These are phyloP conservation scores for Limtongia smithiae DNA, from an alignment of 805 yeast species.

Conservation along the genomic window DNA sequence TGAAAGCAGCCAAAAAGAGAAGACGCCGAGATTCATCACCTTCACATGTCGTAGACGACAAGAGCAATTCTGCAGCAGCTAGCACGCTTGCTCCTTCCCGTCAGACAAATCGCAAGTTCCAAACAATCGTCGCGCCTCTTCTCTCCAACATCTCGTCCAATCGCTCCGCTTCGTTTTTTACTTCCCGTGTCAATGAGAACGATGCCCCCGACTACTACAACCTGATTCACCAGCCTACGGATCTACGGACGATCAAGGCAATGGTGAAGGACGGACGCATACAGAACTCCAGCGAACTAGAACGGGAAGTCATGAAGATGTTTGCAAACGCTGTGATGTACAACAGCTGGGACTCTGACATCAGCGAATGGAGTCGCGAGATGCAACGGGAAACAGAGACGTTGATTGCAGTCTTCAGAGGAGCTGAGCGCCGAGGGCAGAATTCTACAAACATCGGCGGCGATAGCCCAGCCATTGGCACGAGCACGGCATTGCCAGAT, in stretches of 20 bases:
- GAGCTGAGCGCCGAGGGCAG: slow-evolving; percentile 39
- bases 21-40: slow-evolving; percentile 7
- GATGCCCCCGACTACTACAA: slow-evolving; percentile 69
- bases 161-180: slow-evolving; percentile 68
- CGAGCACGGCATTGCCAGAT: slow-evolving; percentile 7
- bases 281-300: slow-evolving; percentile 49
- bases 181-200: slow-evolving; percentile 61
- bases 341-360: slow-evolving; percentile 61
- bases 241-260: slow-evolving; percentile 59
- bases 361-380: slow-evolving; percentile 58
- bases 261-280: slow-evolving; percentile 59
- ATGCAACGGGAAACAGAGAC: slow-evolving; percentile 67
- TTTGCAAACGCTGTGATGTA: slow-evolving; percentile 83
- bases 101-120: slow-evolving; percentile 51
- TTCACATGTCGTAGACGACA: slow-evolving; percentile 18
- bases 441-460: no score
- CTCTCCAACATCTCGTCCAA: slow-evolving; percentile 64
- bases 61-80: slow-evolving; percentile 20
- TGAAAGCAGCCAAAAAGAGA: no score
- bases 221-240: slow-evolving; percentile 61
- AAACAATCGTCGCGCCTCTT: slow-evolving; percentile 57
- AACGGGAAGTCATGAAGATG: slow-evolving; percentile 69
- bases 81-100: slow-evolving; percentile 24
- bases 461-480: slow-evolving; percentile 1
- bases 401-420: slow-evolving; percentile 51